These are phyloP conservation scores for Leucogyrophana mollusca DNA, from an alignment of 768 basidiomycete species.

Conservation along the genomic window DNA sequence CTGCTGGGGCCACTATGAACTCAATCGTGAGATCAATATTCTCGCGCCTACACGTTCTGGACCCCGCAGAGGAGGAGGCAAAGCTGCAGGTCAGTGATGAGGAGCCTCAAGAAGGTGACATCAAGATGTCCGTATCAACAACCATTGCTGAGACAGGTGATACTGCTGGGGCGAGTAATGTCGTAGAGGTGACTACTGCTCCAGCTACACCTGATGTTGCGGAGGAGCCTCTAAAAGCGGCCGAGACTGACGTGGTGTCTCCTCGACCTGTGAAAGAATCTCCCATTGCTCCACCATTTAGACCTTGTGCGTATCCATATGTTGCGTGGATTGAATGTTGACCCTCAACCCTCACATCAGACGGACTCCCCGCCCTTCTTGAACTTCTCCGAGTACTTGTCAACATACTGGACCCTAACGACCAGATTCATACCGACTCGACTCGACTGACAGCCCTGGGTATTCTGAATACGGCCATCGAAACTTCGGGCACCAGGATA, in stretches of 20 bases:
- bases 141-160: conserved; percentile 24
- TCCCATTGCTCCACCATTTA: conserved; percentile 24
- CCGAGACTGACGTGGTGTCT: conserved; percentile 18
- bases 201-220: conserved; percentile 12
- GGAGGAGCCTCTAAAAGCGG: not conserved
- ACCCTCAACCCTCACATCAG: conserved; percentile 32
- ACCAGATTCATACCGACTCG: conserved; percentile 94
- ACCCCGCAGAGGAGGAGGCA: conserved; percentile 66
- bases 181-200: conserved; percentile 8
- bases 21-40: conserved; percentile 83
- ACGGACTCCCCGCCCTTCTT: conserved; percentile 88
- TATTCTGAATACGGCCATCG: conserved; percentile 85
- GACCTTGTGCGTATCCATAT: conserved; percentile 18
- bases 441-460: conserved; percentile 87
- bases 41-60: conserved; percentile 61
- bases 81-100: conserved; percentile 54
- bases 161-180: conserved; percentile 13
- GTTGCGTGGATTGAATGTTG: not conserved
- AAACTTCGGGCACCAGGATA: conserved; percentile 76
- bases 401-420: conserved; percentile 92
- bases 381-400: conserved; percentile 93
- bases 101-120: conserved; percentile 52
- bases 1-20: conserved; percentile 89
- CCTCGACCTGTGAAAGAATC: conserved; percentile 20
- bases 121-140: conserved; percentile 58